Conservation (phyloP, 306 rosid genomes). For the Mimosa bimucronata region DNA sequence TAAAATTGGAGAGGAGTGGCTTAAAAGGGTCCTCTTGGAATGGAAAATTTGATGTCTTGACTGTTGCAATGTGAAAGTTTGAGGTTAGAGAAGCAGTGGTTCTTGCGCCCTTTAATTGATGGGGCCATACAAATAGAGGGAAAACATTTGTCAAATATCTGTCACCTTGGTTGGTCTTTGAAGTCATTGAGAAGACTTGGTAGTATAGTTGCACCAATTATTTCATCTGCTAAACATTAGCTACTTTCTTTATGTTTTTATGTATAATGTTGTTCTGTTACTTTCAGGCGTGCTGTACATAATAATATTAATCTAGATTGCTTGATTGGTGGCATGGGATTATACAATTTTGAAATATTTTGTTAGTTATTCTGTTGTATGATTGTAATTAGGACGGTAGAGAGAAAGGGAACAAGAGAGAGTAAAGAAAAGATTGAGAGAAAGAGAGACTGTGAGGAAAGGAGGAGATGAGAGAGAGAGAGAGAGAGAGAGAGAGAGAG, state of each 20-base stretch:
- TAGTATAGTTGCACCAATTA: not conserved
- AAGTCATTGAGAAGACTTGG: not conserved
- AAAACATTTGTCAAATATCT: not conserved
- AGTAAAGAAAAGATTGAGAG: not conserved
- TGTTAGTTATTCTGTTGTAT: not conserved
- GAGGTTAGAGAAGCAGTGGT: not conserved
- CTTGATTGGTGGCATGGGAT: constrained; percentile 16
- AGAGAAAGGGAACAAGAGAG: not conserved
- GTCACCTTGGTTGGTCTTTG: not conserved
- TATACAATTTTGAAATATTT: not conserved
- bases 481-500: not conserved
- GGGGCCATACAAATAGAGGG: not conserved
- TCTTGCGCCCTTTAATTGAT: not conserved
- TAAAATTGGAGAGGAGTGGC: constrained; percentile 3
- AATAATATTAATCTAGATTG: constrained; percentile 12
- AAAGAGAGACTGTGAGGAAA: not conserved
- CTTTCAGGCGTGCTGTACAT: constrained; percentile 1
- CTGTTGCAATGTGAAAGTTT: not conserved
- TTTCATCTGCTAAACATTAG: not conserved
- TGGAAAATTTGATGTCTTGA: not conserved
- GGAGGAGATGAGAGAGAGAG: not conserved
- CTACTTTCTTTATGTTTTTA: not conserved
- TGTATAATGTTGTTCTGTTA: not conserved
- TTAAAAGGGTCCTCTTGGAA: not conserved
- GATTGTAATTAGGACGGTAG: not conserved